Evolutionary conservation across 257 asterid genomes (phyloP), one percentile per base, ranked within the genome.

Genomic region (Penstemon newberryi): DNA sequence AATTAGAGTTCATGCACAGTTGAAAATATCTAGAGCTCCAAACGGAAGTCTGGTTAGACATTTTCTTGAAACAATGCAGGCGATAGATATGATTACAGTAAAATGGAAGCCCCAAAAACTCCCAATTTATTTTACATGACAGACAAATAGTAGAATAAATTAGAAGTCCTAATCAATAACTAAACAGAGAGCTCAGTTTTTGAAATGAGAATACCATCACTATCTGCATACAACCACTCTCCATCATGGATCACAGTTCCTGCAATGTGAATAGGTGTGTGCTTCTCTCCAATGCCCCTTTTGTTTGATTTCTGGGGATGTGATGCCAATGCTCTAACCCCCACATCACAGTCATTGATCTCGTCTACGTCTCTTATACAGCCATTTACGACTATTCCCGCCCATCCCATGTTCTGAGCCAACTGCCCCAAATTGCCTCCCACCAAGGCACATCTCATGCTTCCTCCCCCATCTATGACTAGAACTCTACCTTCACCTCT

Each of bases 211-310:
- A 91, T 55, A 6, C 96, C 98, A 76, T 91, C 98, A 72, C 83
- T 79, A 78, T 91, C 96, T 6, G 98, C 96, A 72, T 91, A 91
- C 80, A 91, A 69, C 98, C 96, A 91, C 75, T 91, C 98, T 7
- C 94, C 98, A 44, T 84, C 88, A 3, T 66, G 77, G 62, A 91
- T 85, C 68, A 80, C 63, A 33, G 78, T 74, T 11, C 98, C 96
- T 5, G 80, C 94, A 41, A 91, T 77, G 33, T 83, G 69, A 63
- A 89, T 55, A 0, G 86, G 84, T 3, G 70, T 52, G 40, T 82
- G 86, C 74, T 77, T 87, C 53, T 91, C 94, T 0, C 95, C 96
- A 0, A 56, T 3, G 3, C 96, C 96, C 72, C 75, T 91, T 52
- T 84, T 91, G 81, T 62, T 73, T 3, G 96, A 81, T 73, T 89